Evolutionary conservation across 768 basidiomycete genomes (phyloP), one percentile per base, ranked within the genome.

Genomic region (Roridomyces roridus): DNA sequence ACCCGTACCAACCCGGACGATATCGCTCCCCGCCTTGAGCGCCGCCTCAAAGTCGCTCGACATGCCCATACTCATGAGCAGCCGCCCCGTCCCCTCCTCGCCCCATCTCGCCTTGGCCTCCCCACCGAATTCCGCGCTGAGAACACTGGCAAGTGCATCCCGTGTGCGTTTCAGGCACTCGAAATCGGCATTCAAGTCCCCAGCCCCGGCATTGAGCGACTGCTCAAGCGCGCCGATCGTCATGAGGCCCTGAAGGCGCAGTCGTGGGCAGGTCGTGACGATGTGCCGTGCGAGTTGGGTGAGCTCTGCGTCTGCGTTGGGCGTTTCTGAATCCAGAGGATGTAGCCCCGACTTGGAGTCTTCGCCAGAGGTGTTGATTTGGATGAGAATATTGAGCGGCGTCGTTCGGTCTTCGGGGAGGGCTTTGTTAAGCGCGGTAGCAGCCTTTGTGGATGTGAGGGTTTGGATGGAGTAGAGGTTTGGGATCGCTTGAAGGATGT

Each of bases 351-450:
- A 94, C 73, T 99, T 99, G 15, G 82, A 79, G 49, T 85, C 87
- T 69, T 98, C 97, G n/a, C 86, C 86, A 0, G 96, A 98, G 7
- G 96, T 98, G 73, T 99, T 99, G 68, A 98, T 81, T 71, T 98
- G 97, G 31, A 99, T 74, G 56, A 96, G 84, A 51, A 98, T 82
- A 68, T 92, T 85, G 8, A 99, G 83, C 7, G 86, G 88, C 0
- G 71, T 53, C 3, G 74, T 60, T 18, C 90, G 83, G n/a, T 83
- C 77, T 0, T 69, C 37, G 5, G 85, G 79, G 18, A 96, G 78
- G 1, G 86, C 79, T 65, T 89, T 92, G 72, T 96, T 82, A 17
- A 98, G 81, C 3, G 87, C 82, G 21, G 81, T 85, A 14, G 96
- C 96, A 11, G 87, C 83, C 71, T 95, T 98, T 53, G 72, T 69